Evolutionary conservation across 2,329 filamentous ascomycete species (phyloP), one percentile per base, ranked within the genome.

Genomic region (Taxawa tesnikishii): DNA sequence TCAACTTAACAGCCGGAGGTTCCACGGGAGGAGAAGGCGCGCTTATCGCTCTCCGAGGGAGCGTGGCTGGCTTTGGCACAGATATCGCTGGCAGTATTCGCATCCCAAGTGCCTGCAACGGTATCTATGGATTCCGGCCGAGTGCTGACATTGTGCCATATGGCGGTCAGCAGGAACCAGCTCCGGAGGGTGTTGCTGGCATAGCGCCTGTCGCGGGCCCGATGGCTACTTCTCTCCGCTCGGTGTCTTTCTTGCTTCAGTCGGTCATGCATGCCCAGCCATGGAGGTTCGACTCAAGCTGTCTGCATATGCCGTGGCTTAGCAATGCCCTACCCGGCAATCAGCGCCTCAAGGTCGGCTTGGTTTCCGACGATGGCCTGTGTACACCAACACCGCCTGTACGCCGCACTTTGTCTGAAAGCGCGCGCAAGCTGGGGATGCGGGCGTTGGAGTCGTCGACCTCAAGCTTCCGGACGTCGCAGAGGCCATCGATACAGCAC

Each of bases 21-120:
- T 73, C 67, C 7, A 73, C 70, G 0, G 78, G 78, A 8, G 79
- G 79, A 9, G 75, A 80, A 47, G 74, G 65, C 0, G 71, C 68
- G 0, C 50, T 79, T 7, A 43, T 79, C 13, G 68, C 66, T 4
- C 64, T 79, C 58, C 60, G 63, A 16, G 74, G 74, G 0, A 67
- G 60, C 18, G 59, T 72, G 32, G 44, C 79, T 2, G 76, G 76
- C 1, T 60, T 78, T 9, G 73, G 72, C 0, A 79, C 75, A 0
- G 75, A 79, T 50, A 64, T 79, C 28, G 67, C 63, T 2, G 67
- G 67, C 1, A 62, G 55, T 33, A 77, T 92, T 48, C 74, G 77
- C 45, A 90, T 94, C 51, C 88, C 81, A 54, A 81, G 93, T 34
- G 85, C 94, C 45, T 87, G 87, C 57, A 55, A 57, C 30, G 51